These are phyloP conservation scores for Sequoiadendron giganteum DNA, from an alignment of 75 land plant species.

Conservation along the genomic window DNA sequence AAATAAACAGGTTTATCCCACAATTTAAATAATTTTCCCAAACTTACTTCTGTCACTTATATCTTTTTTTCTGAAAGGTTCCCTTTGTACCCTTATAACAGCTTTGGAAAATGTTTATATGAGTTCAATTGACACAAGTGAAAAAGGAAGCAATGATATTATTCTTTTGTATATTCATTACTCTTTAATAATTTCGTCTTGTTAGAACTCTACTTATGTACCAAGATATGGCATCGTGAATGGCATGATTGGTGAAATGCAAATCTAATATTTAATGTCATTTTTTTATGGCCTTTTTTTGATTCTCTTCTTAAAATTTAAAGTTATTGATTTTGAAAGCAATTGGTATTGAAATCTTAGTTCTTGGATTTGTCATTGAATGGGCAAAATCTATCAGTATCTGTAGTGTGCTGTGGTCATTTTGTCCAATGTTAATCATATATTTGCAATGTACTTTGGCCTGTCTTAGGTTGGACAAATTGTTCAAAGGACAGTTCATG, in stretches of 20 bases:
- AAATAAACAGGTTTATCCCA: background rate
- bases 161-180: background rate
- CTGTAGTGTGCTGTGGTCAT: background rate
- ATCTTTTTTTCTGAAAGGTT: background rate
- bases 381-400: background rate
- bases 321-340: background rate
- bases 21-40: background rate
- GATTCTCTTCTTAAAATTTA: background rate
- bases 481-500: conserved; percentile 72
- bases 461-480: conserved; percentile 78
- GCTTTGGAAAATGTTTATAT: background rate
- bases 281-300: background rate
- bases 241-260: background rate
- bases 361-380: background rate
- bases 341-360: background rate
- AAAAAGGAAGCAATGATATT: background rate
- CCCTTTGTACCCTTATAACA: background rate
- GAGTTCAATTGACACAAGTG: background rate
- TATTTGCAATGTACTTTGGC: background rate
- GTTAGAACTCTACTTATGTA: background rate
- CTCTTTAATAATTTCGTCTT: background rate
- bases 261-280: background rate
- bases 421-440: background rate
- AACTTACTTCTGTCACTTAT: background rate
- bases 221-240: background rate